Base-by-base conservation (phyloP, 345 rosid genomes). In the Salix brachista region DNA sequence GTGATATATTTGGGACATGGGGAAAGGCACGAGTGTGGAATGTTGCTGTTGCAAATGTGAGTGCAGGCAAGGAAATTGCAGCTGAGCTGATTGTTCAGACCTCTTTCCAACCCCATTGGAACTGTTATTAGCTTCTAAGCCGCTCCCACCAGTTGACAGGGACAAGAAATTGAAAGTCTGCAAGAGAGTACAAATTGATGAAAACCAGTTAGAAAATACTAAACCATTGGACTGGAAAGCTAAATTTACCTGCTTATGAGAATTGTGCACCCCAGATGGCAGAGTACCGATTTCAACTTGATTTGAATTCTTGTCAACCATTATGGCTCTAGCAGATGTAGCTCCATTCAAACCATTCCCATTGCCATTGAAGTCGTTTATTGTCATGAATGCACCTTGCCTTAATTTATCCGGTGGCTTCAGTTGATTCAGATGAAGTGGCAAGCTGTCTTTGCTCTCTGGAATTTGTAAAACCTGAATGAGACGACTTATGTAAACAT, bases 131-230 rank as follows among this genome's bases (percentile, higher is more conserved):
- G 75, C 67, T 73, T 87, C 85, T 44, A 56, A 42, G 60, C 76
- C 73, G 37, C 69, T 54, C 44, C 74, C 75, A 67, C 90, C 90
- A 73, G 83, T 50, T 10, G 90, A 86, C 60, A 90, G 73, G 73
- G 96, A 87, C 80, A 92, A 74, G 85, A 94, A 94, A 80, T 90
- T 81, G 64, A 82, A 89, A 81, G 80, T 74, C 98, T 94, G 88
- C 79, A 8, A 42, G 72, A 70, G 78, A 65, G 65, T 34, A 81
- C 26, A 39, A 44, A 32, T 32, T 30, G 37, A 70, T 77, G 79
- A 85, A 81, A 42, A 37, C 71, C n/a, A 48, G 64, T 39, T 71
- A 71, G 74, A 26, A 44, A 73, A 50, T 23, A 25, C 13, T 37
- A 6, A 65, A 70, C 18, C 46, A 83, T 74, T 28, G 13, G 36